Conservation (phyloP, 192 early-diverging fungal species). For the Coemansia sp. region DNA sequence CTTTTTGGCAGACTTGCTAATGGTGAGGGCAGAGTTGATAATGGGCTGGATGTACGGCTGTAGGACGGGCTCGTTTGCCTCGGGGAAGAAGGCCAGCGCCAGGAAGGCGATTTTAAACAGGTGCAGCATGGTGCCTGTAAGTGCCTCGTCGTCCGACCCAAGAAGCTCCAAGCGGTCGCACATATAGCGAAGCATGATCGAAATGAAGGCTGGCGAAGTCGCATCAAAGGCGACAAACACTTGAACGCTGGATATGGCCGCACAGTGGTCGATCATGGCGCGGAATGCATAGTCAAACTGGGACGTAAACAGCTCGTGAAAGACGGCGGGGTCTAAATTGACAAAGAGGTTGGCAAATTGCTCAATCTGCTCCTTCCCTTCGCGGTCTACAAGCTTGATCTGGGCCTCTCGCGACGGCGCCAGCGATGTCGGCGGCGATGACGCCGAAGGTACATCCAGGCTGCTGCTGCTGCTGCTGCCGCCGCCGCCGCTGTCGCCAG, state of each 20-base stretch:
- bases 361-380: slow-evolving; percentile 91
- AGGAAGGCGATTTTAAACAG: slow-evolving; percentile 94
- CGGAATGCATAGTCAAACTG: slow-evolving; percentile 87
- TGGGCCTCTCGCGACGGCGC: slow-evolving; percentile 42
- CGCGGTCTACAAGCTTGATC: slow-evolving; percentile 67
- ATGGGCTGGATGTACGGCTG: slow-evolving; percentile 90
- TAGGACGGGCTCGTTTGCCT: slow-evolving; percentile 86
- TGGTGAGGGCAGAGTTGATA: slow-evolving; percentile 85
- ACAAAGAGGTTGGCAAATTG: slow-evolving; percentile 86
- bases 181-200: slow-evolving; percentile 55
- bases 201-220: slow-evolving; percentile 50
- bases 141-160: slow-evolving; percentile 45
- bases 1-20: slow-evolving; percentile 77
- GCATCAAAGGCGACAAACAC: slow-evolving; percentile 81
- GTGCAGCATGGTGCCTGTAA: slow-evolving; percentile 69
- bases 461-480: background rate
- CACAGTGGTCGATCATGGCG: slow-evolving; percentile 72
- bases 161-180: slow-evolving; percentile 43
- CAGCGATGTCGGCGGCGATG: background rate
- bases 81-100: slow-evolving; percentile 89
- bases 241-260: slow-evolving; percentile 81
- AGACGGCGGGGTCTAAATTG: slow-evolving; percentile 79
- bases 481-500: background rate
- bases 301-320: slow-evolving; percentile 93
- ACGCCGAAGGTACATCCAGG: background rate